Evolutionary conservation across 177 flowering plant genomes (phyloP).

Genomic region (Vitis hybrid): DNA sequence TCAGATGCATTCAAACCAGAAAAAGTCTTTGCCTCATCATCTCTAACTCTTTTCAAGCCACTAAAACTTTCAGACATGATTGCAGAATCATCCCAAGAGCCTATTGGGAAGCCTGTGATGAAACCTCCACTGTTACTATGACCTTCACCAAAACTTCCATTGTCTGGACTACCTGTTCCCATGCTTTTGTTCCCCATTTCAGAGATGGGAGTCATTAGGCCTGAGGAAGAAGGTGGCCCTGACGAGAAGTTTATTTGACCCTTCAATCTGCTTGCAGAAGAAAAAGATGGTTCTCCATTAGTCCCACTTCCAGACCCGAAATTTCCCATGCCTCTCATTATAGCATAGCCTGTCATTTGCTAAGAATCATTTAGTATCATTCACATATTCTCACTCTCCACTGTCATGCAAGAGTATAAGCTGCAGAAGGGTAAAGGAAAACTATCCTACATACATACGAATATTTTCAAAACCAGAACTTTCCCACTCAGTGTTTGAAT

Average conservation of each 20-base stretch:
- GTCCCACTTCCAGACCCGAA: constrained; percentile 32
- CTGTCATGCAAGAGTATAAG: too few species aligned
- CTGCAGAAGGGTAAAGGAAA: too few species aligned
- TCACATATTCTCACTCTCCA: too few species aligned
- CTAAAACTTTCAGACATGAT: constrained; percentile 41
- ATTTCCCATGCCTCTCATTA: constrained; percentile 48
- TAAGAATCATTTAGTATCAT: background rate
- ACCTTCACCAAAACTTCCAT: constrained; percentile 32
- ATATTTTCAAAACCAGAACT: too few species aligned
- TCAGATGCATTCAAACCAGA: constrained; percentile 42
- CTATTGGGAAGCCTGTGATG: constrained; percentile 48
- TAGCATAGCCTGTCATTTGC: constrained; percentile 49
- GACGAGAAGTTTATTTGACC: constrained; percentile 41
- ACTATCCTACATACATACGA: too few species aligned
- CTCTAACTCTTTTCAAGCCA: constrained; percentile 37
- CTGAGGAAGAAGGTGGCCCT: constrained; percentile 43
- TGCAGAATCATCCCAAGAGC: constrained; percentile 67
- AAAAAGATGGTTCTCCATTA: constrained; percentile 35
- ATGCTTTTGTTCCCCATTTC: constrained; percentile 45
- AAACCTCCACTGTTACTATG: constrained; percentile 20
- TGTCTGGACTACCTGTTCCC: constrained; percentile 29
- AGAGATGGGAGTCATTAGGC: constrained; percentile 48
- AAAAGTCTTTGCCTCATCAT: constrained; percentile 33
- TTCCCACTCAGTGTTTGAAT: too few species aligned
- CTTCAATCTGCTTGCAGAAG: constrained; percentile 42